Evolutionary conservation across 2,329 filamentous ascomycete genomes (phyloP), one percentile per base, ranked within the genome.

Genomic region (Ophiostoma pallidulum): DNA sequence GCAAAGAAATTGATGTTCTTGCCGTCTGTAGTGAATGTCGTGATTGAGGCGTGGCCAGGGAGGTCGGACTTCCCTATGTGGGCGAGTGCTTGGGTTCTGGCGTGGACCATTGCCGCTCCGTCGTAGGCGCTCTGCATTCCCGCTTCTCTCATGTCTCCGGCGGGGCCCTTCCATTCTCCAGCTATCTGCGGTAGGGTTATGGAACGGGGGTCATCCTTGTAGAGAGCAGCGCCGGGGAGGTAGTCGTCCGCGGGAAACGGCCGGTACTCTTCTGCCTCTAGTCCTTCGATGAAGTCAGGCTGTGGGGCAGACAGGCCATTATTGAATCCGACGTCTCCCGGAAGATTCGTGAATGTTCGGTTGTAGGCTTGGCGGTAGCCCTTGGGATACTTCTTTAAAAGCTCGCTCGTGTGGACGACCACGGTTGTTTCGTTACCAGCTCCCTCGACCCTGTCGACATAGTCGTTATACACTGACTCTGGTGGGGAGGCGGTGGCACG

Each of bases 71-170:
- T 49, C 2, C 51, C 54, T 4, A 58, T 20, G 13, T 51, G 53
- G 7, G 31, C 4, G 2, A 62, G 55, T 29, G 59, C 60, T 4
- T 55, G 40, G 24, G 54, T 60, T 20, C 60, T 49, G 3, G 54
- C 54, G 28, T 59, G 55, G 14, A 60, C 58, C 5, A 62, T 51
- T 1, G 58, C 55, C 4, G 59, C 58, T 16, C 60, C 60, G 35
- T 57, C 51, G n/a, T n/a, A n/a, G n/a, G n/a, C n/a, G n/a, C n/a
- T n/a, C n/a, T n/a, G n/a, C n/a, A n/a, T n/a, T n/a, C 2, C n/a
- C 7, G 42, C 55, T 40, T 56, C 7, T 20, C 42, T 28, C 50
- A 56, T 46, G 36, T 53, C 24, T 4, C 51, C 48, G 6, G 41
- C 47, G 12, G 38, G 42, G 14, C 42, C 48, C 33, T 57, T 56